Conservation (phyloP, 768 basidiomycete genomes). For the Collybiopsis confluens region DNA sequence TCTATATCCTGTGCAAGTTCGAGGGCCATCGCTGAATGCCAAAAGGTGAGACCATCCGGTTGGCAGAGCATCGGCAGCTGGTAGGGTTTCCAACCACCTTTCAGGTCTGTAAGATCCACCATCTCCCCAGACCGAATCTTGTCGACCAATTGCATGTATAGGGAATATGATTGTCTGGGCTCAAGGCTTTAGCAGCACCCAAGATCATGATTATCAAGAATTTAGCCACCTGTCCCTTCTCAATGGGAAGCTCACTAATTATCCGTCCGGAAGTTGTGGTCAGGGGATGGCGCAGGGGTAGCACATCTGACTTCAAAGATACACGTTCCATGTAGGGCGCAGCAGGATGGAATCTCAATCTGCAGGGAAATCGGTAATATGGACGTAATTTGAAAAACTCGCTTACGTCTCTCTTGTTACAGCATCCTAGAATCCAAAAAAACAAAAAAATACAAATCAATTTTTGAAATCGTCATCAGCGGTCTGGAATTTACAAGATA, state of each 20-base stretch:
- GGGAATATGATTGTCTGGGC: background rate
- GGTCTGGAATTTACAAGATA: too few species aligned
- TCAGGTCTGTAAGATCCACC: background rate
- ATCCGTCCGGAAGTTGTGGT: slow-evolving; percentile 20
- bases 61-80: background rate
- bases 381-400: too few species aligned
- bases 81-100: background rate
- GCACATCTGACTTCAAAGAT: slow-evolving; percentile 33
- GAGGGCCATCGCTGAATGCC: slow-evolving; percentile 38
- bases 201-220: too few species aligned
- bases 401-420: background rate
- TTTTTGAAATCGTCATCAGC: too few species aligned
- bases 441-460: too few species aligned
- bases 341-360: slow-evolving; percentile 36
- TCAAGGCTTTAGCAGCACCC: too few species aligned
- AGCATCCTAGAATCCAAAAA: background rate
- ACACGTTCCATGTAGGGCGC: slow-evolving; percentile 36
- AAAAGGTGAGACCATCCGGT: slow-evolving; percentile 32
- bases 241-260: background rate
- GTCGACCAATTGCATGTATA: background rate
- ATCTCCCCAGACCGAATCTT: background rate
- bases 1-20: slow-evolving; percentile 37
- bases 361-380: slow-evolving; percentile 11
- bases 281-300: slow-evolving; percentile 34
- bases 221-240: background rate